Base-by-base conservation (phyloP, 768 basidiomycete species). In the Peribolospora baueri region DNA sequence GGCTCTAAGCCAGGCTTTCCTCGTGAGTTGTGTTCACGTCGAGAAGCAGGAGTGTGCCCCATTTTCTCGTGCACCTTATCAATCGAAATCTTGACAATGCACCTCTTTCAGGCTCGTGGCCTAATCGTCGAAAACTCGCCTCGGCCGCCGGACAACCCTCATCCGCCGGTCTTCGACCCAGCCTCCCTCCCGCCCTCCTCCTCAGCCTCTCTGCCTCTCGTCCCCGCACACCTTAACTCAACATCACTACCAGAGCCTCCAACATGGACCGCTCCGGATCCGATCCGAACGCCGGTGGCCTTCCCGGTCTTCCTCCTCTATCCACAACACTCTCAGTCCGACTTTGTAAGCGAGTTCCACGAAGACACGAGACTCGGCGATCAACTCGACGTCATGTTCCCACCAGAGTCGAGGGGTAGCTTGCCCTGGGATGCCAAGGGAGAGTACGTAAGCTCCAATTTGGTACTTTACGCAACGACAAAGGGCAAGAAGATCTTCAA, bases 261-360 rank as follows among this genome's bases (percentile, higher is more conserved):
- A 74, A 3, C 58, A 38, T 68, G 62, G 81, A 79, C 67, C 64
- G 76, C 55, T 69, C 76, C 55, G 25, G 25, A 25, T 1, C 60
- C 73, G 60, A 65, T 66, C 58, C 0, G 49, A 61, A 78, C 77
- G 0, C 73, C 91, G 9, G 67, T 91, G 58, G 66, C 71, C 46
- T 69, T 93, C 64, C 91, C 93, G 2, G 80, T 82, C 46, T 84
- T 93, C 71, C 82, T 97, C 68, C 73, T 95, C 57, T 93, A 95
- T 67, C 93, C 93, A 5, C 80, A 86, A 65, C 73, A 87, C 59
- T 76, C 80, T 8, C 62, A 60, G 4, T 61, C 64, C 39, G 93
- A 98, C 67, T 74, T 90, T 56, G 82, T 95, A 59, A 73, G 81
- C 10, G 74, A 80, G 51, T 95, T 91, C 68, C 73, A 78, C 59